Evolutionary conservation across 371 early-diverging fungal genomes (phyloP), one percentile per base, ranked within the genome.

Genomic region (Dichotomocladium elegans): DNA sequence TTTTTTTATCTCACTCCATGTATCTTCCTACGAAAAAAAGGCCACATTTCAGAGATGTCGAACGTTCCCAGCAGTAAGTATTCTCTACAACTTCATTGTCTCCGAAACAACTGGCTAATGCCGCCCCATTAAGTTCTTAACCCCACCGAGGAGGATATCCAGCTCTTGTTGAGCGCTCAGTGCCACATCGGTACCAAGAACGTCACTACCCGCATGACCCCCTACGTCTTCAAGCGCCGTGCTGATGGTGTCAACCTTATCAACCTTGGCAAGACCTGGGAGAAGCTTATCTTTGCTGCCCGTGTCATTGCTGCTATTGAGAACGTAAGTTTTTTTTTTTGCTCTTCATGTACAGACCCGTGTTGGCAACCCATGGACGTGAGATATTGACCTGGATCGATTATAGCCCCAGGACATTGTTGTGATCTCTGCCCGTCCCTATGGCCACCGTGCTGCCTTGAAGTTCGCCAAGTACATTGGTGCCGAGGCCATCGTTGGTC

Each of bases 231-330:
- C 81, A 90, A 93, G 85, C 93, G 94, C 67, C 90, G 98, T 58
- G 76, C 81, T 57, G 98, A 98, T 82, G 95, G 94, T 74, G 71
- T 96, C 72, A 82, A 95, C 88, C 80, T 99, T 72, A 95, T 99
- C 81, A 94, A 99, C 88, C 77, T 98, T 51, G 92, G 90, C 68
- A 95, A 98, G 84, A 95, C 95, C 69, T 99, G 99, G 99, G 98
- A 99, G 81, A 99, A 99, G 88, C 76, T 99, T 29, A 89, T 99
- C 47, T 78, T 99, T 47, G 99, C 99, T 57, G 98, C 99, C 59
- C 93, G 99, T 79, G 85, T 95, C 73, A 92, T 99, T 64, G 94
- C 94, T 53, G 84, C 94, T 64, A 86, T 99, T 64, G 94, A 94
- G 79, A 93, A 97, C 86, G 61, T 65, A 54, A 58, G 65, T 55